These are phyloP conservation scores for Saccharomycopsis guyanensis DNA, from an alignment of 805 yeast species.

Conservation along the genomic window DNA sequence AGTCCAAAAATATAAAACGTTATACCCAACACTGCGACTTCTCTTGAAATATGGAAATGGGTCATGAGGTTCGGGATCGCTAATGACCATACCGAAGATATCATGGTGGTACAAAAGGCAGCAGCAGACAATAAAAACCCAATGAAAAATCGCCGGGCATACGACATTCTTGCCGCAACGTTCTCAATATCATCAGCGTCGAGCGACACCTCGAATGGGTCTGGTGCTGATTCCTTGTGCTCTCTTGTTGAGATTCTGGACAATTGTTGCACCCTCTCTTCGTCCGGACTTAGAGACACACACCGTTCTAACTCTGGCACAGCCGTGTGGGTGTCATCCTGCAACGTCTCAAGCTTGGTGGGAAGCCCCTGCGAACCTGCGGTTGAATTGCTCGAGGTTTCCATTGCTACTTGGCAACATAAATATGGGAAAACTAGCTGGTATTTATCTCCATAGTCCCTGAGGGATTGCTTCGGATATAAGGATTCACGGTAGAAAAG, in stretches of 20 bases:
- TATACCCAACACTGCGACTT: slow-evolving; percentile 44
- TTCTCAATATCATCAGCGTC: slow-evolving; percentile 27
- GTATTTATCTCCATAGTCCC: too few relatives aligned
- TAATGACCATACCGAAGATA: slow-evolving; percentile 63
- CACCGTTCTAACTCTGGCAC: not conserved
- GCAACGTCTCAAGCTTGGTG: too few relatives aligned
- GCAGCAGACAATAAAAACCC: slow-evolving; percentile 46
- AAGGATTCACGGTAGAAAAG: too few relatives aligned
- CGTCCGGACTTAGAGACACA: not conserved
- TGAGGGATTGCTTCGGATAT: too few relatives aligned
- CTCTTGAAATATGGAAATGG: slow-evolving; percentile 37
- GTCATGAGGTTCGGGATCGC: slow-evolving; percentile 44
- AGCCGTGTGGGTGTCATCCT: too few relatives aligned
- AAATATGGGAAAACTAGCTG: too few relatives aligned
- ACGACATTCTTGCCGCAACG: slow-evolving; percentile 31
- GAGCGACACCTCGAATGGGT: slow-evolving; percentile 28
- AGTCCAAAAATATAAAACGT: slow-evolving; percentile 58
- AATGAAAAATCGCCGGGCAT: slow-evolving; percentile 47
- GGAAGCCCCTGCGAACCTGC: too few relatives aligned
- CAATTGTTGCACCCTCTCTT: not conserved
- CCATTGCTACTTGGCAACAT: too few relatives aligned
- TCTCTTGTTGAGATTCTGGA: not conserved
- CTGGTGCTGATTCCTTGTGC: not conserved
- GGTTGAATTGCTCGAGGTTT: too few relatives aligned
- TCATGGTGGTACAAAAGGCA: slow-evolving; percentile 56